A percentile compares a stretch with the other conserved stretches of the same genome.
Evolutionary conservation across 768 basidiomycete genomes (phyloP).

Genomic region (Coprinopsis marcescibilis): DNA sequence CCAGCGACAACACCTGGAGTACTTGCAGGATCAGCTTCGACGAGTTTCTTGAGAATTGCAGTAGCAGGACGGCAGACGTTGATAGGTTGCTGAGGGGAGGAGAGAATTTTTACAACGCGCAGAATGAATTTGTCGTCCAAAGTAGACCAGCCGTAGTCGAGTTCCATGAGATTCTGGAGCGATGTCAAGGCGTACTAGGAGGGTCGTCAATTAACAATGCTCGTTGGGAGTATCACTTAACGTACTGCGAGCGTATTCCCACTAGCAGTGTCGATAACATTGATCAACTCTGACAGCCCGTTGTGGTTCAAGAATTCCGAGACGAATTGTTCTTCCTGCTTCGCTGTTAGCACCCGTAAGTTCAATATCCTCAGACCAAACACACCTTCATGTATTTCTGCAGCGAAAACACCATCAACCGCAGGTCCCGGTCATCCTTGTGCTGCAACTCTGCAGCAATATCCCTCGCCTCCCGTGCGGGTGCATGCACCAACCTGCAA

Average conservation of each 20-base stretch:
- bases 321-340: constrained; percentile 78
- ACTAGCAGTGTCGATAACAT: constrained; percentile 56
- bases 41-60: constrained; percentile 82
- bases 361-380: neutral
- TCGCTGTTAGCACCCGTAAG: neutral
- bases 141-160: constrained; percentile 77
- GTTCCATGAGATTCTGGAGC: constrained; percentile 85
- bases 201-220: constrained; percentile 5
- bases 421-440: constrained; percentile 55
- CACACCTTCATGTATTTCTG: constrained; percentile 74
- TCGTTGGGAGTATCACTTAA: constrained; percentile 14
- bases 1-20: constrained; percentile 57
- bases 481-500: constrained; percentile 70
- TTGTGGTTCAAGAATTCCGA: constrained; percentile 69
- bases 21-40: constrained; percentile 75
- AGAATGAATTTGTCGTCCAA: constrained; percentile 70
- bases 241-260: constrained; percentile 84
- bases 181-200: constrained; percentile 75
- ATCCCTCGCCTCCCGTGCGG: constrained; percentile 73
- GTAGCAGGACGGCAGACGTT: constrained; percentile 92
- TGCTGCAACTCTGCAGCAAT: constrained; percentile 62
- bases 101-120: constrained; percentile 71
- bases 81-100: constrained; percentile 69
- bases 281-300: constrained; percentile 67
- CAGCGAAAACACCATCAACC: constrained; percentile 67